Base-by-base conservation (phyloP, 2,329 filamentous ascomycete species). In the Xylariomycetidae sp. region DNA sequence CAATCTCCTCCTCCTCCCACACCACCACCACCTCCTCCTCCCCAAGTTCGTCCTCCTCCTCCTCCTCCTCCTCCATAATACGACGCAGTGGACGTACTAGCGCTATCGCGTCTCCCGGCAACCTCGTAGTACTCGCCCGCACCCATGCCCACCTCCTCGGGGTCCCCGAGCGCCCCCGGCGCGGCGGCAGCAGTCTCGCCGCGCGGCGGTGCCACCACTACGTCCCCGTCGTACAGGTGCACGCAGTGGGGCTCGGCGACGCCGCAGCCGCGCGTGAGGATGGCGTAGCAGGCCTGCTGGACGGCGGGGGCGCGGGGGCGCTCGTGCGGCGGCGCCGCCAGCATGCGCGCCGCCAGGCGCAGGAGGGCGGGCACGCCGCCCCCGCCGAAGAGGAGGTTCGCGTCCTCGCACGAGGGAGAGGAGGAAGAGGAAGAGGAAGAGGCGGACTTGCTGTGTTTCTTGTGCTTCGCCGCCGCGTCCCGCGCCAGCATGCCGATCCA, bases 401-500 rank as follows among this genome's bases (percentile, higher is more conserved):
- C n/a, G n/a, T n/a, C n/a, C n/a, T n/a, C n/a, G n/a, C n/a, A n/a
- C n/a, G n/a, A n/a, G n/a, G n/a, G n/a, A n/a, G n/a, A n/a, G n/a
- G n/a, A n/a, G n/a, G n/a, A n/a, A n/a, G n/a, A n/a, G n/a, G n/a
- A n/a, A n/a, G n/a, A n/a, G n/a, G n/a, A n/a, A n/a, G n/a, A n/a
- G 8, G 8, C 12, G 12, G 8, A 8, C 20, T 23, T 23, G 20
- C 20, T 12, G 8, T 23, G 8, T 12, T 23, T 23, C 20, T 23
- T 23, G 29, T 65, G 57, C 46, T 70, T 68, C 47, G 67, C 71
- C 40, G 46, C 55, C 32, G 74, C 75, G n/a, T 80, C 74, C 37
- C 74, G 74, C 19, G 74, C 72, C 4, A 85, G 59, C 2, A 58
- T 59, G 1, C 63, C 61, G 63, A 85, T 81, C 83, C 83, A 88